Conservation (phyloP, 2,329 filamentous ascomycete genomes). For the Verticillium tricorpus region DNA sequence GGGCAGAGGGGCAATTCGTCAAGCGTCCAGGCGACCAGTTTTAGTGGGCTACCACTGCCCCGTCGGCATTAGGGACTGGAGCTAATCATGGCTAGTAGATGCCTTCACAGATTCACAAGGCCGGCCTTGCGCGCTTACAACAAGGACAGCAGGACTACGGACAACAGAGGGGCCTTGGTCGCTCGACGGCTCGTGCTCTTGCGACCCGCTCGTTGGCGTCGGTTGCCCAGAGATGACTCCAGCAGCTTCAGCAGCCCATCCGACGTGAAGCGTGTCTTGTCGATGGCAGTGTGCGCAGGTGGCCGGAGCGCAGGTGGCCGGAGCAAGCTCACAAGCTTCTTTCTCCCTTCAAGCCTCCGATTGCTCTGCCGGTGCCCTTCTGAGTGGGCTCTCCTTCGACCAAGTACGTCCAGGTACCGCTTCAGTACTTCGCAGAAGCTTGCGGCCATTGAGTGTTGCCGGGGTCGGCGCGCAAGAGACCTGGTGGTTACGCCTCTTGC, state of each 20-base stretch:
- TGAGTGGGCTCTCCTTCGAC: not conserved
- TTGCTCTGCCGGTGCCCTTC: not conserved
- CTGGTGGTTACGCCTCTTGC: not conserved
- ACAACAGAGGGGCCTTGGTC: not conserved
- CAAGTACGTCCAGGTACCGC: not conserved
- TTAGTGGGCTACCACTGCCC: not conserved
- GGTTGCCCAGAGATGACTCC: not conserved
- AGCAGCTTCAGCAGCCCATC: not conserved
- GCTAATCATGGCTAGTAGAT: not conserved
- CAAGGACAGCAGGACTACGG: not conserved
- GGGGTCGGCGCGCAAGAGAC: not conserved
- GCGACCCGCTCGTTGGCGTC: not conserved
- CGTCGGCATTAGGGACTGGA: not conserved
- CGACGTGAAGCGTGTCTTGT: not conserved
- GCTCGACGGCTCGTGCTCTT: not conserved
- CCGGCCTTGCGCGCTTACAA: not conserved
- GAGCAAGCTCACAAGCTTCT: not conserved
- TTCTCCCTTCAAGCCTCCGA: not conserved
- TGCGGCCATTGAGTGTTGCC: not conserved
- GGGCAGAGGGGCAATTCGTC: not conserved
- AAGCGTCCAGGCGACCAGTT: not conserved
- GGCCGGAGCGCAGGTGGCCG: not conserved
- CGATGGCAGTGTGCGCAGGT: not conserved
- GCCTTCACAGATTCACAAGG: not conserved
- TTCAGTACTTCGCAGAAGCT: not conserved